Base-by-base conservation (phyloP, 306 rosid species). In the Biancaea sappan region DNA sequence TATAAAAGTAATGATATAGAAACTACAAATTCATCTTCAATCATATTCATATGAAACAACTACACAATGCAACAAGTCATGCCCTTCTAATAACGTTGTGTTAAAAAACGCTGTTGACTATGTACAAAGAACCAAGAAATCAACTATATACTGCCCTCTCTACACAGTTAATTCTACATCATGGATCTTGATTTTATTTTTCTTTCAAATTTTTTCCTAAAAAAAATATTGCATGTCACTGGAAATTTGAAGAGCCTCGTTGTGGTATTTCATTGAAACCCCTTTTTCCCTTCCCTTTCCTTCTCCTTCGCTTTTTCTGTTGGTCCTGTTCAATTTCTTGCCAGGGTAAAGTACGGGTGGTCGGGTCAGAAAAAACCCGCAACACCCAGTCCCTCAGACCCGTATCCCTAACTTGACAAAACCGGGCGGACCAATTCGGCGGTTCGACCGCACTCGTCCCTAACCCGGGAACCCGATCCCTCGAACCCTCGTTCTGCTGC, bases 391-490 rank as follows among this genome's bases (percentile, higher is more conserved):
- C 69, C 72, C 82, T 78, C 15, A 92, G 80, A 4, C 80, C 82
- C 3, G 35, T 19, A 71, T 91, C 97, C 3, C 6, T 59, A 19
- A 93, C 91, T 80, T 91, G 92, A 59, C 98, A 89, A 66, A 86
- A 93, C 14, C 93, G 86, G 41, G 28, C 74, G 2, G 92, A 34
- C 97, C 97, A 93, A 68, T 87, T 89, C 0, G 26, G 46, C 0
- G 97, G 98, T 40, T 93, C 85, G 1, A 93, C 82, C 4, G 92
- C 79, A 66, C 53, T 73, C 0, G 92, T 93, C 34, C 98, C 96
- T 66, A 93, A 65, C 18, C 96, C 97, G 0, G 97, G 98, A 0
- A 78, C 96, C n/a, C 96, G 75, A 70, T 91, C 98, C 73, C 66
- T 89, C 2, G 98, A 93, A 43, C 91, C 86, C 1, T 73, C 91